Base-by-base conservation (phyloP, 345 rosid genomes). In the Fremontodendron californicum region DNA sequence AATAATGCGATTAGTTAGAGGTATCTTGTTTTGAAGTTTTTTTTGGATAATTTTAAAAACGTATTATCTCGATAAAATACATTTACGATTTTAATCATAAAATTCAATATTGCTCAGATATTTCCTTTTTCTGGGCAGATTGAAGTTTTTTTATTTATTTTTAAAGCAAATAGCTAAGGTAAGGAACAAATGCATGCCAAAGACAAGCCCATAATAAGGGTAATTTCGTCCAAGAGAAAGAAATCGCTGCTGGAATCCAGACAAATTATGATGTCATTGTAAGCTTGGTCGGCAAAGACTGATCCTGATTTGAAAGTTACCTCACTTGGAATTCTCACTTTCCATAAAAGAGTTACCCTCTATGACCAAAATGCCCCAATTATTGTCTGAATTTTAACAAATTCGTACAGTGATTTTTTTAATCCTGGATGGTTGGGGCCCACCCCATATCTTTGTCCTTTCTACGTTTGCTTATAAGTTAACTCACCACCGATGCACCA, bases 261-360 rank as follows among this genome's bases (percentile, higher is more conserved):
- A 79, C 84, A 83, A 83, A 87, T 82, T 46, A 77, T 75, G 85
- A 80, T 65, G 87, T 82, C 90, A 68, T 71, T 80, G 49, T 83
- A n/a, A 76, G 48, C 55, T 71, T 12, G 62, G 84, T 69, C 80
- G 85, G 87, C 78, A 80, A 33, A 3, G 0, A 15, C n/a, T 62
- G 40, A 5, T n/a, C 40, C 2, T 4, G 4, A 37, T 9, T 16
- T 6, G 55, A 45, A 45, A 25, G 73, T 68, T 43, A 45, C 27
- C 27, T n/a, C 25, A 54, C 27, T 9, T 21, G 60, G 60, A n/a
- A 54, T n/a, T 86, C 84, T 82, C 85, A 58, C 85, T 88, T 86
- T 87, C 89, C 78, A 82, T 73, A 48, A 86, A 81, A 81, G 80
- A 57, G 52, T 21, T 37, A 49, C 1, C 3, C 33, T 0, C 6